phyloP scores from a whole-genome alignment of 1,284 basidiomycete species.

The Moniliophthora roreri region DNA sequence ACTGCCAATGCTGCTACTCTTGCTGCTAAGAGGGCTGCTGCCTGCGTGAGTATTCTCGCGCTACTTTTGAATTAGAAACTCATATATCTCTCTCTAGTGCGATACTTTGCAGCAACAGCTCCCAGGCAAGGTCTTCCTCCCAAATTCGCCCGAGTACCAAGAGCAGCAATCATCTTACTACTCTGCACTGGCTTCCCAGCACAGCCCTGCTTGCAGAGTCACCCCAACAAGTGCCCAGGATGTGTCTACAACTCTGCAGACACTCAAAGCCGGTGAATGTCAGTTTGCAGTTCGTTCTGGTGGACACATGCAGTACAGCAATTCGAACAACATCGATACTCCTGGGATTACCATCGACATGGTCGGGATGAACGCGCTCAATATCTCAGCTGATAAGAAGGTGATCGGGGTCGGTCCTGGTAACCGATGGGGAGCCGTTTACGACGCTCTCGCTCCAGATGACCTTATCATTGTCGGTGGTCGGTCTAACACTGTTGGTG shows the following conservation, averaged over 20 bases:
- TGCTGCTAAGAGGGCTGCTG: too few species aligned
- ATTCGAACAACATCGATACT: constrained; percentile 4
- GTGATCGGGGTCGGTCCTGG: constrained; percentile 31
- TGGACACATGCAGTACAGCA: too few species aligned
- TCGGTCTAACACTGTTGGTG: constrained; percentile 31
- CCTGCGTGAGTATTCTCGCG: too few species aligned
- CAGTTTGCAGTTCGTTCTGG: constrained; percentile 9
- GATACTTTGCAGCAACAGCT: too few species aligned
- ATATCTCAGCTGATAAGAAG: constrained; percentile 18
- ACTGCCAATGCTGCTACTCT: too few species aligned
- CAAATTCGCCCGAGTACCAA: constrained; percentile 6
- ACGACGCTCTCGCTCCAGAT: constrained; percentile 23
- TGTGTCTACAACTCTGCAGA: constrained; percentile 8
- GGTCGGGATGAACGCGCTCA: constrained; percentile 26
- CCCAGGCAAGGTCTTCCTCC: constrained; percentile 1
- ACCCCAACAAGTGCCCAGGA: constrained; percentile 2
- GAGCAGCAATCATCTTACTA: constrained; percentile 5
- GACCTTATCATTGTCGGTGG: constrained; percentile 34
- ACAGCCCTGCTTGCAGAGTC: constrained; percentile 4
- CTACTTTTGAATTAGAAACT: too few species aligned
- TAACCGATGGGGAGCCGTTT: constrained; percentile 36
- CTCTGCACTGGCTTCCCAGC: neutral
- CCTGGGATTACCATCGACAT: neutral
- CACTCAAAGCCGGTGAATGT: neutral
- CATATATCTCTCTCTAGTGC: too few species aligned